Conservation (phyloP, 345 rosid genomes). For the Luvunga scandens region DNA sequence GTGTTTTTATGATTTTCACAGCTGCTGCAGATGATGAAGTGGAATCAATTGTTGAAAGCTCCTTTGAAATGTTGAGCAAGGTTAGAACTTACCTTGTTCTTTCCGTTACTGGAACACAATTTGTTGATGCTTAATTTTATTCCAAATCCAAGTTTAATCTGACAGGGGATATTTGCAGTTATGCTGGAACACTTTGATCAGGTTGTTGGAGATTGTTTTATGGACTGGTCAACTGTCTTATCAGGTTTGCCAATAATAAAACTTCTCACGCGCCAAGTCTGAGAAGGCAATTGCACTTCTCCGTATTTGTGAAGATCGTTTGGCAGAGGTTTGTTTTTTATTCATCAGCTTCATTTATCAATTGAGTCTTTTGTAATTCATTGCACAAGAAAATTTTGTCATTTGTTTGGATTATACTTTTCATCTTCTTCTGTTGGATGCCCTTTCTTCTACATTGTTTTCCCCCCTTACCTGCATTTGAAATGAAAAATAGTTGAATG, state of each 20-base stretch:
- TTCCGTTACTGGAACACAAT: neutral
- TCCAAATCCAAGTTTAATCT: slow-evolving; percentile 24
- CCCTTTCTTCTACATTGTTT: neutral
- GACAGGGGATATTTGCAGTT: slow-evolving; percentile 65
- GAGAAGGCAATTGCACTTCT: slow-evolving; percentile 99
- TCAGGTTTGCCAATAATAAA: slow-evolving; percentile 93
- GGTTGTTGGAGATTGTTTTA: slow-evolving; percentile 96
- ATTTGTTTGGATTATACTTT: neutral
- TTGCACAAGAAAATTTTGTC: neutral
- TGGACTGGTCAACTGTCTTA: slow-evolving; percentile 99
- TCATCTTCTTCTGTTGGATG: slow-evolving; percentile 1
- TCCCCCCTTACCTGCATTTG: neutral
- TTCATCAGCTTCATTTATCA: neutral
- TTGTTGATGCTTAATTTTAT: neutral
- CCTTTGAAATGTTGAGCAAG: slow-evolving; percentile 76
- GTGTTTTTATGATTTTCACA: slow-evolving; percentile 86
- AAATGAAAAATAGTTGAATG: neutral
- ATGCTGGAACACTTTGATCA: slow-evolving; percentile 97
- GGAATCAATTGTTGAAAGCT: slow-evolving; percentile 61
- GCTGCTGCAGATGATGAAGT: slow-evolving; percentile 64
- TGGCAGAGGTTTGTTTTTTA: slow-evolving; percentile 78
- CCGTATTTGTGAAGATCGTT: slow-evolving; percentile 97
- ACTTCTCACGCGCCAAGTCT: slow-evolving; percentile 85
- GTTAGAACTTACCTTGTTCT: slow-evolving; percentile 24
- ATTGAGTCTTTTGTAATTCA: neutral